Conservation (phyloP, 345 rosid genomes). For the Melastoma malabathricum region DNA sequence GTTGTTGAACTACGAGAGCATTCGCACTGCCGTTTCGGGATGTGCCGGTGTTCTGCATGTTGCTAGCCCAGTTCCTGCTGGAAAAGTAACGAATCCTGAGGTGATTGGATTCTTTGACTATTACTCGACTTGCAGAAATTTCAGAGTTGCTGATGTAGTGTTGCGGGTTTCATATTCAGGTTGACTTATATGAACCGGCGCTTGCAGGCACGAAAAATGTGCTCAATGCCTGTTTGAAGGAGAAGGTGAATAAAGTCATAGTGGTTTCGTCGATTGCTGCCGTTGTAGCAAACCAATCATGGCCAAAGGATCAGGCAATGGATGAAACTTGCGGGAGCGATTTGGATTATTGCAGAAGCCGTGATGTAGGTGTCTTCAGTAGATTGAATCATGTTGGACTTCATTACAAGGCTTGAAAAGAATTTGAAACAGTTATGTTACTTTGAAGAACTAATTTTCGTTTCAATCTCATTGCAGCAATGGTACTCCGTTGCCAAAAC, state of each 20-base stretch:
- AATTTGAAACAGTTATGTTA: too few relatives aligned
- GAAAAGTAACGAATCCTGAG: conserved; percentile 20
- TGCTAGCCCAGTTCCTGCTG: conserved; percentile 83
- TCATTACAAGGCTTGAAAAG: too few relatives aligned
- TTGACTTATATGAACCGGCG: conserved; percentile 30
- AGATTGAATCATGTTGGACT: too few relatives aligned
- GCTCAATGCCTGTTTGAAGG: conserved; percentile 26
- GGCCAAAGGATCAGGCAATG: conserved; percentile 24
- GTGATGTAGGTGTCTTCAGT: conserved; percentile 13
- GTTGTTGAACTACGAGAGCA: conserved; percentile 61
- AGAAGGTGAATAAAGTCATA: conserved; percentile 34
- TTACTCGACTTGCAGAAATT: not conserved
- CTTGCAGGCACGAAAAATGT: conserved; percentile 28
- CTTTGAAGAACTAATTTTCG: too few relatives aligned
- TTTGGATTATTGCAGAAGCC: conserved; percentile 16
- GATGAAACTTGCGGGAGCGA: conserved; percentile 35
- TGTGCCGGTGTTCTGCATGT: conserved; percentile 88
- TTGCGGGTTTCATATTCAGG: conserved; percentile 13
- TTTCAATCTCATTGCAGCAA: conserved; percentile 8
- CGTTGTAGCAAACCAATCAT: conserved; percentile 21
- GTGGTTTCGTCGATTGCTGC: conserved; percentile 34
- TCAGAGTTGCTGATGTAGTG: not conserved
- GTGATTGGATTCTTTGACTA: conserved; percentile 9
- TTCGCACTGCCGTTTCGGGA: conserved; percentile 49
- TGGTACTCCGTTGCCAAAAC: conserved; percentile 29